phyloP scores from a whole-genome alignment of 2,329 filamentous ascomycete species.

The Dactylella cylindrospora region DNA sequence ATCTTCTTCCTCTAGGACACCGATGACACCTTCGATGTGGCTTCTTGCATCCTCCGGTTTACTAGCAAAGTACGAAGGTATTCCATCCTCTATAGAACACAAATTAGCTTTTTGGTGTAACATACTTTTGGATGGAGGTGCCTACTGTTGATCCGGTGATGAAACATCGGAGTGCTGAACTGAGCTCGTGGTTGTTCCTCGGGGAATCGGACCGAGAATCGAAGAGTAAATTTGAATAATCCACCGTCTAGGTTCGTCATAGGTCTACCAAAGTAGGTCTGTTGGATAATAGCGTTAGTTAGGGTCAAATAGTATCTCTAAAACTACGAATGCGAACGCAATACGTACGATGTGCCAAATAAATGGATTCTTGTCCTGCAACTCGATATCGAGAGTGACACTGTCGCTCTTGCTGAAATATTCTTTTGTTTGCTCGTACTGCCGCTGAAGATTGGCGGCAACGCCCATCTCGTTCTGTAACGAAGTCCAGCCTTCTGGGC shows the following conservation, averaged over 20 bases:
- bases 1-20: constrained; percentile 79
- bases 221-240: constrained; percentile 77
- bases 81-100: constrained; percentile 60
- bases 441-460: constrained; percentile 76
- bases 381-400: constrained; percentile 70
- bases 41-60: constrained; percentile 74
- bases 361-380: constrained; percentile 83
- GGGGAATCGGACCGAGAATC: constrained; percentile 81
- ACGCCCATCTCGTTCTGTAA: constrained; percentile 70
- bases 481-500: constrained; percentile 64
- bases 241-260: constrained; percentile 94
- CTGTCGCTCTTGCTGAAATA: constrained; percentile 70
- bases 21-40: constrained; percentile 81
- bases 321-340: too few species aligned
- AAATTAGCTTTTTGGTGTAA: too few species aligned
- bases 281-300: constrained; percentile 49
- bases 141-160: constrained; percentile 73
- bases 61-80: constrained; percentile 76
- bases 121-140: too few species aligned
- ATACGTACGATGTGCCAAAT: constrained; percentile 63
- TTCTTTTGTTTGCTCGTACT: constrained; percentile 79
- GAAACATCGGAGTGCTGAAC: constrained; percentile 80
- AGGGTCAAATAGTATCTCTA: too few species aligned
- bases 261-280: constrained; percentile 86
- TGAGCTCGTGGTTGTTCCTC: constrained; percentile 81